phyloP scores from a whole-genome alignment of 805 yeast species.

The Pichia pseudocactophila region DNA sequence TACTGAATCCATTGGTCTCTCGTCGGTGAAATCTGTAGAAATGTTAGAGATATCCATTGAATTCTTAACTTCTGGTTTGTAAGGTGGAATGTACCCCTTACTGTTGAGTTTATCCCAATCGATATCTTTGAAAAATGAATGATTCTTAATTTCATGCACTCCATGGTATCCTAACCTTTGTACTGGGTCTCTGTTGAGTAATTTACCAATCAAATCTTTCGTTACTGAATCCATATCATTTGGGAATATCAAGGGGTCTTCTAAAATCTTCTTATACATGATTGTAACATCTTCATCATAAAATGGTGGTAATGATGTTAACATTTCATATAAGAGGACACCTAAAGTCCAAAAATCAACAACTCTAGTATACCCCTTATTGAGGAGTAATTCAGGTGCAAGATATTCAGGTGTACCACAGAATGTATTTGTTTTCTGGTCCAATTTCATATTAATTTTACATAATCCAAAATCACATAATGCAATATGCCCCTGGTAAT shows the following conservation, averaged over 20 bases:
- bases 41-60: slow-evolving; percentile 89
- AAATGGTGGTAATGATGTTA: slow-evolving; percentile 94
- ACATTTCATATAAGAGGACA: slow-evolving; percentile 86
- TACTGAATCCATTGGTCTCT: slow-evolving; percentile 89
- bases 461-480: slow-evolving; percentile 96
- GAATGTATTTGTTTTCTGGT: slow-evolving; percentile 81
- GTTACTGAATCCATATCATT: slow-evolving; percentile 81
- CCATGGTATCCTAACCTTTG: slow-evolving; percentile 72
- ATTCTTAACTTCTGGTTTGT: slow-evolving; percentile 81
- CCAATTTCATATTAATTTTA: slow-evolving; percentile 86
- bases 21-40: slow-evolving; percentile 85
- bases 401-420: slow-evolving; percentile 98
- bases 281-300: slow-evolving; percentile 88
- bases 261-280: slow-evolving; percentile 90
- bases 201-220: slow-evolving; percentile 62
- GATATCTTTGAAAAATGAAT: slow-evolving; percentile 78
- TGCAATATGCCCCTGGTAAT: slow-evolving; percentile 96
- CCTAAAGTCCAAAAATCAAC: slow-evolving; percentile 99
- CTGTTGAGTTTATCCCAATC: slow-evolving; percentile 79
- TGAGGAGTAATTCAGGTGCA: slow-evolving; percentile 87
- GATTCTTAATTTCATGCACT: slow-evolving; percentile 74
- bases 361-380: slow-evolving; percentile 89
- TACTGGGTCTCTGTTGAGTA: slow-evolving; percentile 79
- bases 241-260: slow-evolving; percentile 85
- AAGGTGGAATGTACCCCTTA: slow-evolving; percentile 92